Evolutionary conservation across 352 stramenopile species (phyloP).

Genomic region (Phytopythium aichiense): DNA sequence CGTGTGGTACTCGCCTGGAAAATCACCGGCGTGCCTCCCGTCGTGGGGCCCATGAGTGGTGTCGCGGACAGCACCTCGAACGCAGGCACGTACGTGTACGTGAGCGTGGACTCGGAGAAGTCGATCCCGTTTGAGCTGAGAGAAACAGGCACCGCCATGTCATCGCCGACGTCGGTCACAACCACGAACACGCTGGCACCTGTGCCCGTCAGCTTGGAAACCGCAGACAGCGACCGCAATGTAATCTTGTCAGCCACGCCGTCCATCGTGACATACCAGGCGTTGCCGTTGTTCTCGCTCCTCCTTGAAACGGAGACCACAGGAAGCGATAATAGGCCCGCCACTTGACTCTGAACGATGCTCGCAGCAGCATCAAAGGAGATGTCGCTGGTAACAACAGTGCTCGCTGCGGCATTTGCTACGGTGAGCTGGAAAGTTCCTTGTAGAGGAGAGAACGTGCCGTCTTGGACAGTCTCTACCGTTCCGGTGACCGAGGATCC

Average conservation of each 20-base stretch:
- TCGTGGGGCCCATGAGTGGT: constrained; percentile 44
- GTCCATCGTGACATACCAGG: constrained; percentile 20
- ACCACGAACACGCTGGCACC: constrained; percentile 9
- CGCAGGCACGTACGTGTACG: constrained; percentile 42
- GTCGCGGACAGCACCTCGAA: constrained; percentile 27
- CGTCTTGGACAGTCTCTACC: constrained; percentile 20
- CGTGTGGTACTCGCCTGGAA: constrained; percentile 12
- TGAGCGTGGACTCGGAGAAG: constrained; percentile 22
- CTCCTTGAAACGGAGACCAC: constrained; percentile 2
- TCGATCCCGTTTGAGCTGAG: constrained; percentile 34
- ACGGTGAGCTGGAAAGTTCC: background rate
- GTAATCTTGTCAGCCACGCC: constrained; percentile 5
- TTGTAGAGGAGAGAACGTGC: constrained; percentile 21
- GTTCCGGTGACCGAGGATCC: constrained; percentile 9
- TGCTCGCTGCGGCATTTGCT: background rate
- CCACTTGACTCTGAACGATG: constrained; percentile 19
- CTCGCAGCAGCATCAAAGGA: constrained; percentile 1
- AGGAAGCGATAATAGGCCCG: constrained; percentile 9
- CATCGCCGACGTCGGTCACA: constrained; percentile 19
- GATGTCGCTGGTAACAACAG: background rate
- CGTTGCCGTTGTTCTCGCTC: constrained; percentile 4
- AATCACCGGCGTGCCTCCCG: constrained; percentile 52
- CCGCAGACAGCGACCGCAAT: constrained; percentile 8
- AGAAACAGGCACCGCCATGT: constrained; percentile 14
- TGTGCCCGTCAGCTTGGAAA: constrained; percentile 19